Evolutionary conservation across 31 red algal species (phyloP), one percentile per base, ranked within the genome.

Genomic region (Porphyra umbilicalis): DNA sequence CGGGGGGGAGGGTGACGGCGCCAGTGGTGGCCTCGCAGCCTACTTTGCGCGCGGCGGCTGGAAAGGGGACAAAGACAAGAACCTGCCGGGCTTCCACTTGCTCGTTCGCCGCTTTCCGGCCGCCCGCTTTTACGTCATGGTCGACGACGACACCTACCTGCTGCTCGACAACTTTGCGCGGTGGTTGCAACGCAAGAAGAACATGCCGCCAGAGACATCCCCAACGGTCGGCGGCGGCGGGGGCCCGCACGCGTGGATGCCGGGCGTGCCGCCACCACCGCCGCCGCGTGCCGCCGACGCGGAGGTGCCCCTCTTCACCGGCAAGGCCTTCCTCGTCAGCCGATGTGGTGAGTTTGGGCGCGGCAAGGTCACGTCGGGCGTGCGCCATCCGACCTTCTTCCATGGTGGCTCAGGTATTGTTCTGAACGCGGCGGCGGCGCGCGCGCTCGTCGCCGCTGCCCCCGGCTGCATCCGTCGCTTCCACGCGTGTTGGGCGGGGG

Each of bases 141-240:
- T 92, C 39, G 94, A 96, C 38, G 94, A 96, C 85, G 94, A 96
- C 79, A 96, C 94, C 20, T 96, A 92, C 71, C 75, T 96, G 34
- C 90, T 96, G 67, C 78, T 96, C 38, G 94, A 96, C 35, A 92
- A 92, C 76, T 92, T 96, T 81, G 94, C 94, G 34, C 44, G 44
- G 35, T 85, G 82, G 71, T 35, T 96, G 34, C 16, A 76, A 32
- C 79, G 76, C 68, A 33, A 80, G 8, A n/a, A 29, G 3, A 44
- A n/a, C 32, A 38, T 30, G 35, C 35, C 76, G n/a, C 57, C 57
- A 29, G 25, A 18, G 25, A 71, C 57, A 8, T 71, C 57, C 57
- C 57, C 57, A 7, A 71, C 57, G 3, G 57, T 71, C 25, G 57
- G 57, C 16, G 57, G 25, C 25, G 57, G 25, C 16, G 16, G 25